phyloP scores from a whole-genome alignment of 1,284 basidiomycete genomes.

The Lentinus polychrous region DNA sequence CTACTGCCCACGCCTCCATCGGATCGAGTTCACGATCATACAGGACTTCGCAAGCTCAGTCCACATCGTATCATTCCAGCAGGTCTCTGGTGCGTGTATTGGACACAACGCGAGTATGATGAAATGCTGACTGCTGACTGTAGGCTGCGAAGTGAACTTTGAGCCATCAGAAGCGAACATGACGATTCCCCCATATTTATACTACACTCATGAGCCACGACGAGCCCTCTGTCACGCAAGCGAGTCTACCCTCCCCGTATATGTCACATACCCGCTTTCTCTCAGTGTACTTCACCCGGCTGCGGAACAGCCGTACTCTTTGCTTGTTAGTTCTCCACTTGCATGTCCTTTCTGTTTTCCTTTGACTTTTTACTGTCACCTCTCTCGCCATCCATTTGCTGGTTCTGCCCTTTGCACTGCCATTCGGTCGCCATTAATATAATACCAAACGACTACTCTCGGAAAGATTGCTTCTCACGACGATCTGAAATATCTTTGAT shows the following conservation, averaged over 20 bases:
- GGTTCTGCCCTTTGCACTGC: constrained; percentile 1
- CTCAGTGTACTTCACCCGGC: constrained; percentile 2
- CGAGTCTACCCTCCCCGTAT: constrained; percentile 23
- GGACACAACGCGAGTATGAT: constrained; percentile 2
- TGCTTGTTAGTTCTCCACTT: constrained; percentile 20
- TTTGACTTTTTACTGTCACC: constrained; percentile 4
- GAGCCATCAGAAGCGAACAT: constrained; percentile 1
- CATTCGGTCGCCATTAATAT: not conserved
- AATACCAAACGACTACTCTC: not conserved
- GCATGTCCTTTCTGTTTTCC: constrained; percentile 19
- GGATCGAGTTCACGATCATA: constrained; percentile 33
- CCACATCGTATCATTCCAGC: constrained; percentile 36
- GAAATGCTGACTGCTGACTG: not conserved
- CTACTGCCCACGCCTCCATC: constrained; percentile 26
- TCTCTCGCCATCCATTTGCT: constrained; percentile 9
- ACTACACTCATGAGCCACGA: constrained; percentile 9
- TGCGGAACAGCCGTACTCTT: constrained; percentile 10
- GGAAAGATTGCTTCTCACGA: not conserved
- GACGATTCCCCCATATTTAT: not conserved
- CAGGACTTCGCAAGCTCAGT: constrained; percentile 33
- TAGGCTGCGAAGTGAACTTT: constrained; percentile 21
- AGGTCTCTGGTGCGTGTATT: constrained; percentile 29
- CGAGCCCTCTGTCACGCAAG: constrained; percentile 19
- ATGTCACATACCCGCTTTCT: constrained; percentile 20
- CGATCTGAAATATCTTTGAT: not conserved